These are phyloP conservation scores for Plasmodium vinckei DNA, from an alignment of 169 alveolate species.

Conservation along the genomic window DNA sequence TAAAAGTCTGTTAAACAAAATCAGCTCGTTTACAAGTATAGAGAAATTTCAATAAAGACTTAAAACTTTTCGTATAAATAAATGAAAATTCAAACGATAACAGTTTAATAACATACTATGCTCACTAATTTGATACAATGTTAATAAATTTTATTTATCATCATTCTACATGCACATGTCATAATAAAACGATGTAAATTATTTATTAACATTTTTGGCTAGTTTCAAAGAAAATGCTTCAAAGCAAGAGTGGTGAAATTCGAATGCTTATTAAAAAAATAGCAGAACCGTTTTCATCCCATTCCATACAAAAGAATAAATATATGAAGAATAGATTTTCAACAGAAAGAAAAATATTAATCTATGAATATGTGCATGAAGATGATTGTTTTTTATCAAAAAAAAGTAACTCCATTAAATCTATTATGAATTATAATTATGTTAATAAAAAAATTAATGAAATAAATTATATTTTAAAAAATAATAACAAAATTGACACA, in stretches of 20 bases:
- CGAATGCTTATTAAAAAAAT: background rate
- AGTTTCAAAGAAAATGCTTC: background rate
- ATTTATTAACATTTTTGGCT: background rate
- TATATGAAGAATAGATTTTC: background rate
- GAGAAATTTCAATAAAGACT: too few species aligned
- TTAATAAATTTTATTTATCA: too few species aligned
- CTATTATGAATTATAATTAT: conserved; percentile 49
- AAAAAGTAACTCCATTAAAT: conserved; percentile 20
- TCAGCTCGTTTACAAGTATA: too few species aligned
- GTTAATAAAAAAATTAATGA: conserved; percentile 44
- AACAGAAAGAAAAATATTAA: conserved; percentile 15
- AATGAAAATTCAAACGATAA: too few species aligned
- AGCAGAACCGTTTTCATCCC: background rate
- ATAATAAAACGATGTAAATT: background rate
- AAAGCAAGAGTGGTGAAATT: background rate
- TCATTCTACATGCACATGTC: background rate
- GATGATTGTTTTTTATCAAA: conserved; percentile 26
- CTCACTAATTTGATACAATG: too few species aligned
- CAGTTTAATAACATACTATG: too few species aligned
- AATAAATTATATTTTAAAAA: conserved; percentile 14
- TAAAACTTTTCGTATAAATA: too few species aligned
- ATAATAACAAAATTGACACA: background rate
- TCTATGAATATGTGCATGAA: conserved; percentile 27
- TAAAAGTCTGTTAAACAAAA: too few species aligned
- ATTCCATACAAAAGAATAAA: background rate